Conservation (phyloP, 768 basidiomycete species). For the Boletus sp. region DNA sequence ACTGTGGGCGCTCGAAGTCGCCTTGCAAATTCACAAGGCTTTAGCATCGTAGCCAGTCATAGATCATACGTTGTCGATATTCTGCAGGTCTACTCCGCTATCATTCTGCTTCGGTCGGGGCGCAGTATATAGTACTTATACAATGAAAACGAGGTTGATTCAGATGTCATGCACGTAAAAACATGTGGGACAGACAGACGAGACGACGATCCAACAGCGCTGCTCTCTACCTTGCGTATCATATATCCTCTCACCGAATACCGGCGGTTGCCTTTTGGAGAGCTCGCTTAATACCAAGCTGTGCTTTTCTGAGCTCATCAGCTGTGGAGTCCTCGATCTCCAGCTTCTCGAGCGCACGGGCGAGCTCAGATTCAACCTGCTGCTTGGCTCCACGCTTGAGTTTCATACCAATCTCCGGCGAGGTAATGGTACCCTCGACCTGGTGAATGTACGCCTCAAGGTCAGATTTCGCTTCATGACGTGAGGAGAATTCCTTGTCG, state of each 20-base stretch:
- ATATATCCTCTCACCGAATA: slow-evolving; percentile 55
- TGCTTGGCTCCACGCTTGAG: slow-evolving; percentile 95
- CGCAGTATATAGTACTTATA: neutral
- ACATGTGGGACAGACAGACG: slow-evolving; percentile 13
- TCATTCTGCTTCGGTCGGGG: neutral
- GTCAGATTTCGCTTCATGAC: slow-evolving; percentile 97
- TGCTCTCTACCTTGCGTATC: slow-evolving; percentile 19
- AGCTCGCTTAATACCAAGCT: slow-evolving; percentile 92
- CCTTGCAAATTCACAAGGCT: slow-evolving; percentile 70
- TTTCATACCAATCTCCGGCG: slow-evolving; percentile 96
- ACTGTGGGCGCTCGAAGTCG: slow-evolving; percentile 88
- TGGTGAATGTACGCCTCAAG: slow-evolving; percentile 97
- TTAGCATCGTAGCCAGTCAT: slow-evolving; percentile 27
- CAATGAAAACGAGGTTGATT: slow-evolving; percentile 13
- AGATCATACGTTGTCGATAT: neutral
- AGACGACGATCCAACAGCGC: slow-evolving; percentile 10
- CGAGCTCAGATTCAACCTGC: slow-evolving; percentile 96
- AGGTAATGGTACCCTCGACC: slow-evolving; percentile 94
- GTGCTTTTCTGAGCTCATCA: slow-evolving; percentile 95
- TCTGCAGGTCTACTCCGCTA: neutral
- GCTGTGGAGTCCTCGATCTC: slow-evolving; percentile 93
- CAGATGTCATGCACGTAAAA: slow-evolving; percentile 11
- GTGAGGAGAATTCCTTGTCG: slow-evolving; percentile 97
- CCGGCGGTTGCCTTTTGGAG: slow-evolving; percentile 96
- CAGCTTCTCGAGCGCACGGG: slow-evolving; percentile 95